Evolutionary conservation across 2,329 filamentous ascomycete genomes (phyloP), one percentile per base, ranked within the genome.

Genomic region (Trichoderma afroharzianum): DNA sequence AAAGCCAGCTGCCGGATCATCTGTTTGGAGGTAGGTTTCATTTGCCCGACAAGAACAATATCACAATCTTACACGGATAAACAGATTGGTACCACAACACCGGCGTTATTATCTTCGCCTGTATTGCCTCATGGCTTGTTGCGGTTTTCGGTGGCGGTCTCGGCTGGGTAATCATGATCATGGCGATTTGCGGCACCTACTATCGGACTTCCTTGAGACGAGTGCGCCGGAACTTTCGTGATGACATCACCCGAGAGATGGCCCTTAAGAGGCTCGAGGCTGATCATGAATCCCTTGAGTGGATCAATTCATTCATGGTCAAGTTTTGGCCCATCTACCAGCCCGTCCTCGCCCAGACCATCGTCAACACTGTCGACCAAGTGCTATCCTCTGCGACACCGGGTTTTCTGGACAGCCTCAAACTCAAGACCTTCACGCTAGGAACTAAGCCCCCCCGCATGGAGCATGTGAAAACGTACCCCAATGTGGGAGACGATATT

Each of bases 271-370:
- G 88, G 77, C 85, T 99, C 68, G 96, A 98, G 76, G 96, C 91
- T 9, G 96, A 99, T 76, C 90, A 90, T 30, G 96, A 99, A 82
- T 96, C 93, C 71, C 85, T 99, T 63, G 96, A 99, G 81, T 99
- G 96, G 96, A 98, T 99, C 81, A 99, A 99, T 86, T 97, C 94
- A 76, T 99, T 99, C 84, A 81, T 99, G 77, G 90, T 97, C 83
- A 99, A 99, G 81, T 99, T 99, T 84, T 99, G 96, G 96, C 96
- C 96, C 73, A 99, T 99, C 78, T 98, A 97, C 80, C 94, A 96
- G 70, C 96, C 96, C 1, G 93, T 98, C 11, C 88, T 99, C 14
- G 95, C 94, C 73, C 90, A 96, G 76, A 97, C 94, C 26, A 92
- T 99, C 77, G 93, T 98, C 82, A 94, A 91, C 80, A 94, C 95